Evolutionary conservation across 2,329 filamentous ascomycete genomes (phyloP), one percentile per base, ranked within the genome.

Genomic region (Epichloe gansuensis): DNA sequence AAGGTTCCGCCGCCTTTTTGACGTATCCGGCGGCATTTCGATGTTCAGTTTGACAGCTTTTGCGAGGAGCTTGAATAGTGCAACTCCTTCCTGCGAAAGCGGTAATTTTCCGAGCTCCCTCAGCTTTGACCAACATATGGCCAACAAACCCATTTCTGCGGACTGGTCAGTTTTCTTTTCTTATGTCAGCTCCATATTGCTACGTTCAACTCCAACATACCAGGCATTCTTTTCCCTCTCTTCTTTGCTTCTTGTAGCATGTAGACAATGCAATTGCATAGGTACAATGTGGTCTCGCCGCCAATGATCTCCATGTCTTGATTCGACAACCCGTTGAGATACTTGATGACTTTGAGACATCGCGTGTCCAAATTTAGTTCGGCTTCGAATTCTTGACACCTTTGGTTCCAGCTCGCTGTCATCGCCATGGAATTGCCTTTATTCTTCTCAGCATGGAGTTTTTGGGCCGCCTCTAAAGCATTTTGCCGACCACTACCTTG

Each of bases 401-500:
- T 66, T 63, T 1, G 68, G 63, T 11, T 61, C 59, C n/a, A n/a
- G n/a, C n/a, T n/a, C n/a, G n/a, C n/a, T n/a, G n/a, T n/a, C n/a
- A n/a, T n/a, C n/a, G n/a, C n/a, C n/a, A n/a, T n/a, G n/a, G n/a
- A n/a, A n/a, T n/a, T n/a, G n/a, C n/a, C n/a, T n/a, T n/a, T n/a
- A n/a, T n/a, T n/a, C n/a, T n/a, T n/a, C n/a, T n/a, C n/a, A n/a
- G n/a, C n/a, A n/a, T n/a, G n/a, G n/a, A n/a, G n/a, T n/a, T n/a
- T n/a, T n/a, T n/a, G n/a, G n/a, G n/a, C n/a, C n/a, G n/a, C n/a
- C 45, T 66, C 60, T 0, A 62, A 59, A 0, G 68, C 69, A 27
- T 60, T 66, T 46, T 76, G 63, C 51, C 68, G 73, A 17, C 68
- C 64, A 15, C 60, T 21, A 25, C 9, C 11, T 12, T 23, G 21